Percentiles rank a stretch among this genome's conserved stretches.
These are phyloP conservation scores for Prinsepia uniflora DNA, from an alignment of 306 rosid species.

Conservation along the genomic window DNA sequence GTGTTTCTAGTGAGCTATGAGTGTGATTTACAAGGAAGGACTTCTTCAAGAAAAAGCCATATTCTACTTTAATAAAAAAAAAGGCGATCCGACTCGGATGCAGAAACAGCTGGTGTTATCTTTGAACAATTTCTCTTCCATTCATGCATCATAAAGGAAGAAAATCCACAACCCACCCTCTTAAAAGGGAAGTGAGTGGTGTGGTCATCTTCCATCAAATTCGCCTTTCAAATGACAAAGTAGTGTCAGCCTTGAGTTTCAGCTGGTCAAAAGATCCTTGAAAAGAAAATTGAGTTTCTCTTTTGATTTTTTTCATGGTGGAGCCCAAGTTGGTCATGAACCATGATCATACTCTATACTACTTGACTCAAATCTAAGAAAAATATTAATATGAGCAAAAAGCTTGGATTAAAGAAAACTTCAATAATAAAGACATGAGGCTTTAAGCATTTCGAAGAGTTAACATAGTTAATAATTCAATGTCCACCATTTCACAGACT, in stretches of 20 bases:
- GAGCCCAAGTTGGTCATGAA: constrained; percentile 43
- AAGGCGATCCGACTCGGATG: too few relatives aligned
- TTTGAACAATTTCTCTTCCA: neutral
- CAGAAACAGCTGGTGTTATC: neutral
- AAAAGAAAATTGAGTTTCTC: constrained; percentile 20
- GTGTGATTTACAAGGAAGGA: too few relatives aligned
- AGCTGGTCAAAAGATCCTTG: constrained; percentile 53
- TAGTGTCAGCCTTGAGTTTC: constrained; percentile 43
- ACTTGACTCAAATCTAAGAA: constrained; percentile 20
- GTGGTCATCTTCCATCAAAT: constrained; percentile 34
- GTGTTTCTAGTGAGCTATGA: too few relatives aligned
- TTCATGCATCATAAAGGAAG: neutral
- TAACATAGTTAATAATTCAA: neutral
- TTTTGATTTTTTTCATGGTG: constrained; percentile 27
- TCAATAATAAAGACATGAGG: constrained; percentile 27
- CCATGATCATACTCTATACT: constrained; percentile 16
- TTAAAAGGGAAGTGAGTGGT: constrained; percentile 35
- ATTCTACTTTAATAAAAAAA: too few relatives aligned
- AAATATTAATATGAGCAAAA: constrained; percentile 19
- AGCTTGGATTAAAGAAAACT: constrained; percentile 31
- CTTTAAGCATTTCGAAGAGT: constrained; percentile 13
- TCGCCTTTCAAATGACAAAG: constrained; percentile 40
- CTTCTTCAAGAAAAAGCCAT: too few relatives aligned
- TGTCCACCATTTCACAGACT: constrained; percentile 10
- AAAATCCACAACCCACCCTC: constrained; percentile 16